Percentiles rank a stretch among this genome's conserved stretches.
phyloP scores from a whole-genome alignment of 2,329 filamentous ascomycete genomes.

The Xylogone sp. region DNA sequence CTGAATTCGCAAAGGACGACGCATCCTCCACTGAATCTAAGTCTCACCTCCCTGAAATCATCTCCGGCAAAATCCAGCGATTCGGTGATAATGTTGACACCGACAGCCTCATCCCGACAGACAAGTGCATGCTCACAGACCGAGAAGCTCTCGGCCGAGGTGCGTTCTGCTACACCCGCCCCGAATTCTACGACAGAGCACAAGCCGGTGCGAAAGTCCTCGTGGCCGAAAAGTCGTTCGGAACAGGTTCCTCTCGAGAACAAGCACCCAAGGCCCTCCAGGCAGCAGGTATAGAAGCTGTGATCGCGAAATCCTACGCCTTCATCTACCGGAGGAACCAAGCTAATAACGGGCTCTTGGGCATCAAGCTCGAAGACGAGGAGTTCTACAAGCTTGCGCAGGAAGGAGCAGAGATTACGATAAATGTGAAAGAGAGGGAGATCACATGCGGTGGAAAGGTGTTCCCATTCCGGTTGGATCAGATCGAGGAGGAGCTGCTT shows the following conservation, averaged over 20 bases:
- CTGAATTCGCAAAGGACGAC: not conserved
- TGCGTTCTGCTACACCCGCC: constrained; percentile 37
- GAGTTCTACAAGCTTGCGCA: constrained; percentile 33
- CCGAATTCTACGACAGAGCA: constrained; percentile 34
- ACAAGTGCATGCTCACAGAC: constrained; percentile 17
- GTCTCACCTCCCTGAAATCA: constrained; percentile 17
- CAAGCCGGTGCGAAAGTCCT: constrained; percentile 34
- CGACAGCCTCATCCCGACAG: constrained; percentile 33
- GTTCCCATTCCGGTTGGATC: constrained; percentile 32
- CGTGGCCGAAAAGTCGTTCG: constrained; percentile 42
- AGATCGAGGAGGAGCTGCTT: constrained; percentile 36
- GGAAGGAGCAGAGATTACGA: constrained; percentile 32
- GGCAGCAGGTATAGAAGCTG: constrained; percentile 35
- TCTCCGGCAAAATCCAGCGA: constrained; percentile 33
- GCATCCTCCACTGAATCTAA: not conserved
- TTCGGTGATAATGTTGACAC: constrained; percentile 44
- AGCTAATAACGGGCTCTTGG: constrained; percentile 40
- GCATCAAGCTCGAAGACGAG: constrained; percentile 35
- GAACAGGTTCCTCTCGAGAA: constrained; percentile 41
- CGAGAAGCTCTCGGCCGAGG: constrained; percentile 34
- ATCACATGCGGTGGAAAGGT: constrained; percentile 19
- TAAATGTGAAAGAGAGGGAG: constrained; percentile 24
- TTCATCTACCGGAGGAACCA: constrained; percentile 45
- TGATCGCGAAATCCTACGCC: constrained; percentile 40
- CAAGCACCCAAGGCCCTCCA: constrained; percentile 35